Base-by-base conservation (phyloP, 305 asterid genomes). In the Solanum hybrid region DNA sequence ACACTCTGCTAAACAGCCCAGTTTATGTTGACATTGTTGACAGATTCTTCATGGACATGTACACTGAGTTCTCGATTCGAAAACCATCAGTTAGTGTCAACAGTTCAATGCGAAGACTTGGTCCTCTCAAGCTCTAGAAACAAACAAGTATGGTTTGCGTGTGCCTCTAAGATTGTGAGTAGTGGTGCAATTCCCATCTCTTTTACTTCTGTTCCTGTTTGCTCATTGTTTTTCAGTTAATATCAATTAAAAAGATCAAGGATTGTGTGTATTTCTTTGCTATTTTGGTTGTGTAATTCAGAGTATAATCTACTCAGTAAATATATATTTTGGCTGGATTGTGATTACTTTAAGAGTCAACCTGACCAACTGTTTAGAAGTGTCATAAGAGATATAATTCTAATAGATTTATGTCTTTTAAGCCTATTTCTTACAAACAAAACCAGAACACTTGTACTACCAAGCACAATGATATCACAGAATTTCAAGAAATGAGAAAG, bases 1-100 rank as follows among this genome's bases (percentile, higher is more conserved):
- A 96, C 91, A 94, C 96, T 78, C 92, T 93, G 19, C 98, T 96
- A 38, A 96, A 91, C 73, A 91, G 97, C 91, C 98, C 98, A 8
- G 91, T 91, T 87, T 96, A 94, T 89, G 90, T 82, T 4, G 98
- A 94, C 42, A 94, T 96, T 36, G 95, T 96, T 10, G 97, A 95
- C 90, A 90, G 93, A 17, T 94, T 96, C 87, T 95, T 95, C 92
- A 91, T 91, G 92, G 98, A 95, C 85, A 95, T 96, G 98, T 91
- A 95, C 88, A 87, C 94, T 5, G 98, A 95, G 37, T 94, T 92
- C 91, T 88, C 90, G 4, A 76, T 89, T 85, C 95, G 93, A 8
- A 91, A 89, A 87, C 92, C 94, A 51, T 88, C 95, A 2, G 72
- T 80, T 38, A 56, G 76, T 89, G 92, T 91, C 89, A 91, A 88